phyloP scores from a whole-genome alignment of 2,329 filamentous ascomycete species.

The Colletotrichum orbiculare region DNA sequence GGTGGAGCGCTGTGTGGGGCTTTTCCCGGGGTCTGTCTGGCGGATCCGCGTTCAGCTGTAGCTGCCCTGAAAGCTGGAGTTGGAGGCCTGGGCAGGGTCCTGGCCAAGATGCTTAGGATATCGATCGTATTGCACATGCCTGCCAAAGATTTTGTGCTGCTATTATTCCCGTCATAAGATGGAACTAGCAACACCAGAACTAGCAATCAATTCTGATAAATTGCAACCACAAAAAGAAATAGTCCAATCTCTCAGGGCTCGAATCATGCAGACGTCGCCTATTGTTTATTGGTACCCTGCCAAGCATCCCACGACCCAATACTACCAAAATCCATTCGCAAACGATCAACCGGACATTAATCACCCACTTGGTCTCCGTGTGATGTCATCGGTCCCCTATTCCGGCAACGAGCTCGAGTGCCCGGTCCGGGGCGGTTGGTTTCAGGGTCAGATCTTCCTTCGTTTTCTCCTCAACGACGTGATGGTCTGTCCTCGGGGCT shows the following conservation, averaged over 20 bases:
- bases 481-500: constrained; percentile 26
- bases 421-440: background rate
- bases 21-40: constrained; percentile 1
- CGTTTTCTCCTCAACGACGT: constrained; percentile 19
- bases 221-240: too few species aligned
- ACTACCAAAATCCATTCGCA: background rate
- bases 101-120: background rate
- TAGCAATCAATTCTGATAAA: too few species aligned
- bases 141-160: background rate
- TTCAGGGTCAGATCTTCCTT: constrained; percentile 27
- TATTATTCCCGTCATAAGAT: too few species aligned
- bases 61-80: too few species aligned
- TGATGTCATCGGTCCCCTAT: constrained; percentile 36
- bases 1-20: constrained; percentile 8
- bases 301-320: background rate
- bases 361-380: constrained; percentile 29
- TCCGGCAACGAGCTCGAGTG: constrained; percentile 23
- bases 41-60: too few species aligned
- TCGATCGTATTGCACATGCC: background rate
- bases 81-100: constrained; percentile 19
- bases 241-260: too few species aligned
- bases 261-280: too few species aligned
- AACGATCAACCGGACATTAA: constrained; percentile 22
- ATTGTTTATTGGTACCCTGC: background rate
- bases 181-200: too few species aligned